Percentiles rank a stretch among this genome's conserved stretches.
phyloP scores from a whole-genome alignment of 768 basidiomycete genomes.

The Phlebiopsis flavidoalba region DNA sequence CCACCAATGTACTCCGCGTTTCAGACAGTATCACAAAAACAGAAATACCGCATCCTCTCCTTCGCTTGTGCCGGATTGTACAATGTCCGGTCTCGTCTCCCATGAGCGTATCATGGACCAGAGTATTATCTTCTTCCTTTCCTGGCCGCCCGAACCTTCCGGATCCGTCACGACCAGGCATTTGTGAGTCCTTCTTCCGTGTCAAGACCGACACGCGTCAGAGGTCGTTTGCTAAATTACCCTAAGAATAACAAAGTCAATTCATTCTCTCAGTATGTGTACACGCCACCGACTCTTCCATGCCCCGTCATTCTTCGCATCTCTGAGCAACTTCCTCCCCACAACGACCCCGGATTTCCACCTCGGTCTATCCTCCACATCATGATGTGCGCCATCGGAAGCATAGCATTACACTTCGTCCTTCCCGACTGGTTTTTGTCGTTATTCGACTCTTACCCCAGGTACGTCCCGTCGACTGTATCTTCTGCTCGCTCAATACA shows the following conservation, averaged over 20 bases:
- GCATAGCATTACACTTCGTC: conserved; percentile 45
- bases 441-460: conserved; percentile 1
- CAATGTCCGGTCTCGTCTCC: neutral
- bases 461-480: neutral
- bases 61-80: neutral
- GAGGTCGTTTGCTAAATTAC: neutral
- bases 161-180: conserved; percentile 53
- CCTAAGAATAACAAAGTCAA: conserved; percentile 60
- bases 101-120: neutral
- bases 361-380: conserved; percentile 69
- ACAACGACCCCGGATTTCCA: conserved; percentile 73
- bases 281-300: conserved; percentile 71
- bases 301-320: conserved; percentile 54
- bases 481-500: neutral
- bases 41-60: neutral
- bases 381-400: conserved; percentile 79
- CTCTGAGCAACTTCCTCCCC: conserved; percentile 60
- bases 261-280: conserved; percentile 81
- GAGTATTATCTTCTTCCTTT: conserved; percentile 24
- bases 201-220: too few relatives aligned
- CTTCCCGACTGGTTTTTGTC: neutral
- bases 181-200: conserved; percentile 40
- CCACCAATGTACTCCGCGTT: neutral
- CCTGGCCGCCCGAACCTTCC: conserved; percentile 65
- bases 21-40: neutral